Base-by-base conservation (phyloP, 2,329 filamentous ascomycete species). In the Phialemoniopsis sp. region DNA sequence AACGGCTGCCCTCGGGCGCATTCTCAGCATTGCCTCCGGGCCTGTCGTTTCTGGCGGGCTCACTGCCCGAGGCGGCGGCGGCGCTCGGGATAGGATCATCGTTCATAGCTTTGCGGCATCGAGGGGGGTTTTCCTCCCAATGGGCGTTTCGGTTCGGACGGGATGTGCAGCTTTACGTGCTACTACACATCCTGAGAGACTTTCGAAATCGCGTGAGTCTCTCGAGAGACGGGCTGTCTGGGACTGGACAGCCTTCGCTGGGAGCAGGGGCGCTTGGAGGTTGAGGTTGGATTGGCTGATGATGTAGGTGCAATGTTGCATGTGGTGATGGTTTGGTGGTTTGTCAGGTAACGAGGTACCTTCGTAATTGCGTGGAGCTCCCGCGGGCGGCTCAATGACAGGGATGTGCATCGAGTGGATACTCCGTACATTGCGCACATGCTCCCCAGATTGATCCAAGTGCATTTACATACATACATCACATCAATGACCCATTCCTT, bases 51-150 rank as follows among this genome's bases (percentile, higher is more conserved):
- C 47, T 37, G 19, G 36, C 10, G 40, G 21, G 37, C 21, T 37
- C 34, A 32, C 15, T 13, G 32, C 35, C 14, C 28, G 40, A 39
- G 36, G 29, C 39, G 55, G 62, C 59, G 57, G 62, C 58, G 56
- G 56, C 59, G 60, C 59, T 64, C 58, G 64, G 57, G 57, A 57
- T 58, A 58, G 60, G 52, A 64, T 62, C 65, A 67, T 68, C 49
- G 63, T 60, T 67, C 64, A 68, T 68, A 62, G 63, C 63, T 67
- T 61, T 53, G 53, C 58, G 57, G 58, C 58, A 62, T 55, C 58
- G 53, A 55, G 57, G 53, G 50, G 51, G 51, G 53, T 10, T 19
- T 14, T 13, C 19, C 26, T 29, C 21, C 21, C 14, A 17, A 28
- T n/a, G 13, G 46, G 51, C 52, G 49, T 51, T 43, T 40, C 43